phyloP scores from a whole-genome alignment of 306 rosid species.

The Cucurbita argyrosperma region DNA sequence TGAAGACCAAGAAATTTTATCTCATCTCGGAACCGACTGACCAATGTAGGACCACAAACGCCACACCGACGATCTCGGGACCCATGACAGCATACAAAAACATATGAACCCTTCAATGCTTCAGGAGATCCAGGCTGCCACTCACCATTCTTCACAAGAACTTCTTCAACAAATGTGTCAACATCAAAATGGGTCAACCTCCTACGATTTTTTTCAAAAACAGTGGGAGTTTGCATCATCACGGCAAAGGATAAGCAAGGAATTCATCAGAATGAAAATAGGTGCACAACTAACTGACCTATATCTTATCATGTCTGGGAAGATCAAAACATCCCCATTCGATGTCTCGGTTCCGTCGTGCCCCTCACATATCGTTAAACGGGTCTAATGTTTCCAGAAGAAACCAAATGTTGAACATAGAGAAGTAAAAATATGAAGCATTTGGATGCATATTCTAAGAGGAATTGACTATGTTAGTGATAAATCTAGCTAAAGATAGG shows the following conservation, averaged over 20 bases:
- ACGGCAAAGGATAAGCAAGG: not conserved
- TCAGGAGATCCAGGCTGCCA: conserved; percentile 94
- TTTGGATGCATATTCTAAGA: not conserved
- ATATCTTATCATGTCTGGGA: conserved; percentile 95
- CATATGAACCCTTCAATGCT: conserved; percentile 45
- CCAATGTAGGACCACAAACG: conserved; percentile 78
- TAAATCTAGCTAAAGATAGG: not conserved
- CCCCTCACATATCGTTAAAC: conserved; percentile 85
- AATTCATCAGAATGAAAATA: not conserved
- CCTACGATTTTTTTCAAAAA: conserved; percentile 27
- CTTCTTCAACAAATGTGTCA: conserved; percentile 93
- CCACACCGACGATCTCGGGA: conserved; percentile 94
- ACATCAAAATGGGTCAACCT: conserved; percentile 92
- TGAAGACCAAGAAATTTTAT: conserved; percentile 53
- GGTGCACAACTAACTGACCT: conserved; percentile 33
- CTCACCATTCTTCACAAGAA: conserved; percentile 82
- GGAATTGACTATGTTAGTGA: not conserved
- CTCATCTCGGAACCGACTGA: conserved; percentile 67
- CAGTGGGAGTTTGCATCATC: not conserved
- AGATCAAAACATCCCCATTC: conserved; percentile 87
- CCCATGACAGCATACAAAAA: conserved; percentile 84
- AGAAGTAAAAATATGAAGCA: not conserved
- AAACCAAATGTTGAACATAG: conserved; percentile 3
- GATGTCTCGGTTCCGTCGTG: conserved; percentile 90
- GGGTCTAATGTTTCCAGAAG: conserved; percentile 33